Percentiles rank a stretch among this genome's conserved stretches.
phyloP scores from a whole-genome alignment of 495 filamentous ascomycete genomes.

The Haplographium delicatum region DNA sequence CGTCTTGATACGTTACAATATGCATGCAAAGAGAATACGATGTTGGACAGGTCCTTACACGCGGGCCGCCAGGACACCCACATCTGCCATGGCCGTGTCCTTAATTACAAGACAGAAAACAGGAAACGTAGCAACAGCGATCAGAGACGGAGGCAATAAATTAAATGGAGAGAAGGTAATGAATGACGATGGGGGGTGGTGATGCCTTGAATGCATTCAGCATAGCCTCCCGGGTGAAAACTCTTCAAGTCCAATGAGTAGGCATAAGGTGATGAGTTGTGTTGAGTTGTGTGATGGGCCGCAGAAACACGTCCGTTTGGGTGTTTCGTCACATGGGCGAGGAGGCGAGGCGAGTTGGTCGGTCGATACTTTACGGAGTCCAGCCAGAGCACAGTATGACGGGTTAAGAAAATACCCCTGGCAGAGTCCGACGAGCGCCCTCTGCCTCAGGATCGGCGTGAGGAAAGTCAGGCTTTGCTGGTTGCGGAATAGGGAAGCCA shows the following conservation, averaged over 20 bases:
- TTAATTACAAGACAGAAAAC: too few species aligned
- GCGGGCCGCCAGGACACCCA: too few species aligned
- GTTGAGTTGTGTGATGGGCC: conserved; percentile 7
- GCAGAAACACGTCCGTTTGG: conserved; percentile 15
- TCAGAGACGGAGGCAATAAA: too few species aligned
- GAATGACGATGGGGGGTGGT: not conserved
- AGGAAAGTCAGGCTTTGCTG: too few species aligned
- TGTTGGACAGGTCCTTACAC: too few species aligned
- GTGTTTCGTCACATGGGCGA: not conserved
- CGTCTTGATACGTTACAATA: too few species aligned
- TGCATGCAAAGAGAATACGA: too few species aligned
- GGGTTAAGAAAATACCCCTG: not conserved
- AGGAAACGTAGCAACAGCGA: too few species aligned
- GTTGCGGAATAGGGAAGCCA: too few species aligned
- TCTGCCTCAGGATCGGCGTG: too few species aligned
- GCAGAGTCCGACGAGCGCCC: not conserved
- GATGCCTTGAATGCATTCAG: conserved; percentile 1
- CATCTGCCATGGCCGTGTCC: too few species aligned
- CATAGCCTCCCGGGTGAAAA: conserved; percentile 6
- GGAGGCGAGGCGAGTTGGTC: not conserved
- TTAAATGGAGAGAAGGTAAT: not conserved
- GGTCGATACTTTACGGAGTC: not conserved
- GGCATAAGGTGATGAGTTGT: not conserved
- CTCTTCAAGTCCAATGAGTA: conserved; percentile 5
- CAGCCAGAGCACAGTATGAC: too few species aligned